These are phyloP conservation scores for Fusarium staphyleae DNA, from an alignment of 2,329 filamentous ascomycete genomes.

Conservation along the genomic window DNA sequence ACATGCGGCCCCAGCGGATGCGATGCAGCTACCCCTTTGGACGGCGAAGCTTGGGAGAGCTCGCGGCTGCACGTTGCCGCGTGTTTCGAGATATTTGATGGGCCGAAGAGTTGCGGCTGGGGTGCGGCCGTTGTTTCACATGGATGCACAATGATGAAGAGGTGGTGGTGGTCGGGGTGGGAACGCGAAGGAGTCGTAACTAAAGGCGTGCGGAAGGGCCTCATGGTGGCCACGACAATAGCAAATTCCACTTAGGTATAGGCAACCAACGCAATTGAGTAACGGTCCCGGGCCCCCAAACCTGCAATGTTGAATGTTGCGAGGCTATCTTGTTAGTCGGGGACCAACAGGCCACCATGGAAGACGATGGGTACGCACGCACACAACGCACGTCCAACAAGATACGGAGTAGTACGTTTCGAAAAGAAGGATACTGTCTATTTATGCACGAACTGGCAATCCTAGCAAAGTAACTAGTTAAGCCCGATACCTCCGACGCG, in stretches of 20 bases:
- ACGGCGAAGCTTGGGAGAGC: slow-evolving; percentile 21
- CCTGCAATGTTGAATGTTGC: slow-evolving; percentile 34
- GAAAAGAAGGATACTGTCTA: slow-evolving; percentile 24
- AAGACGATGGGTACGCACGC: slow-evolving; percentile 9
- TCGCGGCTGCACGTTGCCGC: slow-evolving; percentile 32
- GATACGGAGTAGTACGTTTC: slow-evolving; percentile 9
- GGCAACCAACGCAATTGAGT: slow-evolving; percentile 30
- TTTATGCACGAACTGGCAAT: slow-evolving; percentile 10
- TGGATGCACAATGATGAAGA: slow-evolving; percentile 24
- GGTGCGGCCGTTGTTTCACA: slow-evolving; percentile 37
- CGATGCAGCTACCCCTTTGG: slow-evolving; percentile 21
- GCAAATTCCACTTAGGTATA: slow-evolving; percentile 27
- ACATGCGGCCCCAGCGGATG: slow-evolving; percentile 19
- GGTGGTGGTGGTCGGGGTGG: slow-evolving; percentile 29
- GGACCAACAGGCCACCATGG: slow-evolving; percentile 21
- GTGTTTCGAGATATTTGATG: slow-evolving; percentile 36
- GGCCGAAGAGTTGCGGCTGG: slow-evolving; percentile 30
- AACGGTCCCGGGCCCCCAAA: slow-evolving; percentile 21
- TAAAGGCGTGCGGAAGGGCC: slow-evolving; percentile 19
- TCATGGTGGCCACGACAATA: slow-evolving; percentile 20
- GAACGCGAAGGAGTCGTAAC: slow-evolving; percentile 16
- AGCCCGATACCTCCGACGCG: slow-evolving; percentile 3
- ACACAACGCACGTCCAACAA: slow-evolving; percentile 7
- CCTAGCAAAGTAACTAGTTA: neutral
- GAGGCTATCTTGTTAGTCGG: slow-evolving; percentile 10